These are phyloP conservation scores for Coniferiporia sulphurascens DNA, from an alignment of 1,284 basidiomycete genomes.

Conservation along the genomic window DNA sequence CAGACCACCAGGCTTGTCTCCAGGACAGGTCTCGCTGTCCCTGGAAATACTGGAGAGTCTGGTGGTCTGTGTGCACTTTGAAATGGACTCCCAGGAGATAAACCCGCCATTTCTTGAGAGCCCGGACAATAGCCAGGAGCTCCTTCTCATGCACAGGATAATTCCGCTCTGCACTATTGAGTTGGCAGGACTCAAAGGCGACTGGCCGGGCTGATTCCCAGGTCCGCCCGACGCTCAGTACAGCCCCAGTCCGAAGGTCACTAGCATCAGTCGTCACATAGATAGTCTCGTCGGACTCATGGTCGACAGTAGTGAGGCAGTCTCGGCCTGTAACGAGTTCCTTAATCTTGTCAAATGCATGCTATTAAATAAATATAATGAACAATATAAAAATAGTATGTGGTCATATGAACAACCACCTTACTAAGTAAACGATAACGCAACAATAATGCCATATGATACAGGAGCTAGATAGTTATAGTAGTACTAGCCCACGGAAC, in stretches of 20 bases:
- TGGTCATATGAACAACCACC: too few relatives aligned
- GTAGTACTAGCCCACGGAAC: too few relatives aligned
- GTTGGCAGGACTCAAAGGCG: conserved; percentile 29
- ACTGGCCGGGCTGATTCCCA: conserved; percentile 30
- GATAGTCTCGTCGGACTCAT: conserved; percentile 31
- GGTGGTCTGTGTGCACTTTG: conserved; percentile 36
- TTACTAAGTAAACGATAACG: too few relatives aligned
- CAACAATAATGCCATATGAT: too few relatives aligned
- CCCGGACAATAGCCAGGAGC: conserved; percentile 31
- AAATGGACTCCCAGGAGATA: conserved; percentile 32
- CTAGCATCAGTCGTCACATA: conserved; percentile 36
- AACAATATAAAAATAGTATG: too few relatives aligned
- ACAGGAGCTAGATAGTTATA: too few relatives aligned
- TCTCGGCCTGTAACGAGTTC: conserved; percentile 23
- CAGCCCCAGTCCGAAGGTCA: conserved; percentile 28
- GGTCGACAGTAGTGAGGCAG: conserved; percentile 31
- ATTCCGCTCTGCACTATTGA: conserved; percentile 31
- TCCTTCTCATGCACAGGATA: conserved; percentile 37
- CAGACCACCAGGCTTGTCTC: conserved; percentile 34
- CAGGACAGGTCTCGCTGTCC: conserved; percentile 32
- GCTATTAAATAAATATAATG: too few relatives aligned
- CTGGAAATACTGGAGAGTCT: conserved; percentile 33
- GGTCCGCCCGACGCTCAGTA: conserved; percentile 29
- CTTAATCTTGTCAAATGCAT: conserved; percentile 38
- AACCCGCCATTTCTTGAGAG: conserved; percentile 31